Evolutionary conservation across 768 basidiomycete species (phyloP), one percentile per base, ranked within the genome.

Genomic region (Cyclocybe cylindracea): DNA sequence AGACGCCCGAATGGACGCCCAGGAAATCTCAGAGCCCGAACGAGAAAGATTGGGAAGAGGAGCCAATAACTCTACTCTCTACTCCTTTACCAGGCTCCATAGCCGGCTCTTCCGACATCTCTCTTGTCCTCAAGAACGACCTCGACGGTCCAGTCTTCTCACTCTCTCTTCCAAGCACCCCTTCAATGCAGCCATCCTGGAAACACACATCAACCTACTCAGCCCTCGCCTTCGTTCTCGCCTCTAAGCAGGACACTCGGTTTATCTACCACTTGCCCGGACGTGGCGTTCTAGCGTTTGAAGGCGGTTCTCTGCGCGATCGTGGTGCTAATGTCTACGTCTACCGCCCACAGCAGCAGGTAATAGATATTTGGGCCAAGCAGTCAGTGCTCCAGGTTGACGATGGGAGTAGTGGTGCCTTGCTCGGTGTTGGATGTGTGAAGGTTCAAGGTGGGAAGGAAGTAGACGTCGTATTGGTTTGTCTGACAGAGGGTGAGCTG

Each of bases 141-240:
- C 72, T 94, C 39, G 91, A 94, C 61, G 90, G 90, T 3, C 73
- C 81, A 1, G 71, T 86, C 38, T 87, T 85, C 67, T 62, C 76
- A 6, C 69, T 89, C 29, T 70, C 39, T 11, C 60, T 57, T 7
- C 61, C 69, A 0, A 65, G 68, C 58, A 64, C 50, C 32, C 65
- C 11, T 41, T 58, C 53, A 53, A 3, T 46, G 58, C 78, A 6
- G 54, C 52, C 24, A 24, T 24, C 2, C 31, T 96, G 91, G 94
- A 75, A 61, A 45, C 96, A 99, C 66, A 70, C 71, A 4, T 77
- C 84, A n/a, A 98, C 96, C 0, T 94, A 84, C 67, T 85, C 89
- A 14, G 96, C 94, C 0, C 79, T 99, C 19, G 82, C 93, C 1
- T 99, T 98, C 64, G 96, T 99, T 37, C 76, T 99, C 44, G 93